Conservation (phyloP, 495 filamentous ascomycete species). For the Pyrenula aspistea region DNA sequence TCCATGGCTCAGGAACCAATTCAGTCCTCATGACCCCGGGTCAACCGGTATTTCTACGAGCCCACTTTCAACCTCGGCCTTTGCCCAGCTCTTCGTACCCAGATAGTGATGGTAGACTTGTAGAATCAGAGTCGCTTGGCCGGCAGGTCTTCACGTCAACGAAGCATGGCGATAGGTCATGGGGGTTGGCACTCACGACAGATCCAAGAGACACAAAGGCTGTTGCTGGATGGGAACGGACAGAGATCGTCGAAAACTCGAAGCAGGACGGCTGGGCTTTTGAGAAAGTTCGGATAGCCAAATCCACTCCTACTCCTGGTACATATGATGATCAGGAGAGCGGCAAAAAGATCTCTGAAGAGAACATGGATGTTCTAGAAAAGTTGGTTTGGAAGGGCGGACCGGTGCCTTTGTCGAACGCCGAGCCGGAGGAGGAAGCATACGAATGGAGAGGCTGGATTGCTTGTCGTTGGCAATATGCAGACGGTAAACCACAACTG, state of each 20-base stretch:
- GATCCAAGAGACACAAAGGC: not conserved
- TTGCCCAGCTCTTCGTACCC: not conserved
- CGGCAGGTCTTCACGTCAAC: not conserved
- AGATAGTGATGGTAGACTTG: not conserved
- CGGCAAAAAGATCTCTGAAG: not conserved
- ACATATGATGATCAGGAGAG: not conserved
- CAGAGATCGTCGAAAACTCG: not conserved
- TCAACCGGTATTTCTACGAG: not conserved
- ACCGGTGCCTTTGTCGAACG: not conserved
- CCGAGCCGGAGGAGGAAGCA: not conserved
- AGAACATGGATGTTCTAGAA: not conserved
- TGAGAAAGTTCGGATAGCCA: not conserved
- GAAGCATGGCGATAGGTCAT: not conserved
- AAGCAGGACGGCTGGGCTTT: not conserved
- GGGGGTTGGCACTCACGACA: not conserved
- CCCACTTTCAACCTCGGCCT: not conserved
- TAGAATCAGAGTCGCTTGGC: not conserved
- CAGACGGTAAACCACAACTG: not conserved
- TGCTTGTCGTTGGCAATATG: not conserved
- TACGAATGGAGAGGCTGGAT: not conserved
- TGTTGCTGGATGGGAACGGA: not conserved
- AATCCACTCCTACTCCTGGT: not conserved
- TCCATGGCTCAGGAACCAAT: not conserved
- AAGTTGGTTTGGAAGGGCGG: not conserved
- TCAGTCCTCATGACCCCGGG: not conserved